These are phyloP conservation scores for Periglandula ipomoeae DNA, from an alignment of 2,329 filamentous ascomycete genomes.

Conservation along the genomic window DNA sequence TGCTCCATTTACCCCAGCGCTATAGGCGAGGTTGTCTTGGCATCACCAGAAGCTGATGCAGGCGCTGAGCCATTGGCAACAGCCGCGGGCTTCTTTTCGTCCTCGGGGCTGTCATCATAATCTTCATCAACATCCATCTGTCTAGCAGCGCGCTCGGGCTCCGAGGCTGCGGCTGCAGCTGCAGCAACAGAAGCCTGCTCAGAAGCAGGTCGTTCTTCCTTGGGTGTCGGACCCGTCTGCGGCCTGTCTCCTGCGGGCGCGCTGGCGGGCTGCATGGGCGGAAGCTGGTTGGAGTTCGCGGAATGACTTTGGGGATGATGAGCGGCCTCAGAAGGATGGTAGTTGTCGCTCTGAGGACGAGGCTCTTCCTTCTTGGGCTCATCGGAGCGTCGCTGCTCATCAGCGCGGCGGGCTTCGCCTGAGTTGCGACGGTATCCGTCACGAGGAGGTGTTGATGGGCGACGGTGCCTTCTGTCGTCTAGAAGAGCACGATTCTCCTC, in stretches of 20 bases:
- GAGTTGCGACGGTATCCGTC: slow-evolving; percentile 69
- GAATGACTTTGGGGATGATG: slow-evolving; percentile 58
- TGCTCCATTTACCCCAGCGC: slow-evolving; percentile 32
- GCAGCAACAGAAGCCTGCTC: slow-evolving; percentile 33
- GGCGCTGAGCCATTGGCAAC: slow-evolving; percentile 36
- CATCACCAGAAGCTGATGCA: slow-evolving; percentile 38
- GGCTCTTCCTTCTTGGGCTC: slow-evolving; percentile 50
- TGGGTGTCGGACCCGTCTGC: slow-evolving; percentile 26
- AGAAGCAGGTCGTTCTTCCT: slow-evolving; percentile 49
- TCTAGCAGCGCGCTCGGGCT: slow-evolving; percentile 73
- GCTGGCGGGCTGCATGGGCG: slow-evolving; percentile 53
- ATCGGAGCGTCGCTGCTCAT: slow-evolving; percentile 53
- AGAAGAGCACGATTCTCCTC: slow-evolving; percentile 82
- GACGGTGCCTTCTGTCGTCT: slow-evolving; percentile 73
- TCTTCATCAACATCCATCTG: slow-evolving; percentile 98
- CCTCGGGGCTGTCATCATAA: slow-evolving; percentile 90
- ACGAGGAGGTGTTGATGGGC: slow-evolving; percentile 64
- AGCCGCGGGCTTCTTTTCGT: slow-evolving; percentile 55
- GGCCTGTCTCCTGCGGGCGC: slow-evolving; percentile 44
- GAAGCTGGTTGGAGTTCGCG: slow-evolving; percentile 44
- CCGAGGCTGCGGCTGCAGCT: slow-evolving; percentile 45
- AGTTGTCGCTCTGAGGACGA: slow-evolving; percentile 65
- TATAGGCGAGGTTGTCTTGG: slow-evolving; percentile 31
- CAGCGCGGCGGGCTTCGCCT: slow-evolving; percentile 58
- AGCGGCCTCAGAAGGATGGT: slow-evolving; percentile 87